Evolutionary conservation across 2,329 filamentous ascomycete species (phyloP), one percentile per base, ranked within the genome.

Genomic region (Didymella glomerata): DNA sequence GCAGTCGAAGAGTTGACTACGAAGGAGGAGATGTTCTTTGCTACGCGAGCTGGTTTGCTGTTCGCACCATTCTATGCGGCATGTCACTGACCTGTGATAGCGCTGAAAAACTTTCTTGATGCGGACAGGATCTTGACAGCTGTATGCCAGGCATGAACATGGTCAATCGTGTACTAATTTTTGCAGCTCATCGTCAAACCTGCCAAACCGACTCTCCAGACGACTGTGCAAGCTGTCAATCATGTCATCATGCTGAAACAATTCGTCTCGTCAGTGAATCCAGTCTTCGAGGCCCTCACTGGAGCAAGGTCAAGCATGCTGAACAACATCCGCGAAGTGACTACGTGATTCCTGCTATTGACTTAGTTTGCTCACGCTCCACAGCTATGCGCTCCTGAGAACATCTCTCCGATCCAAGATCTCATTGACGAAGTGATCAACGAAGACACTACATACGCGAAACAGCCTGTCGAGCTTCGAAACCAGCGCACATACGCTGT

Each of bases 401-500:
- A 87, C 16, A 84, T 90, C 5, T 78, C 81, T 18, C 81, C 83
- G 0, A 84, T 94, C 3, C 80, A 88, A 44, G 78, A 84, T 2
- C 77, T 90, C 1, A 93, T 99, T 50, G 79, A 85, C 44, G 79
- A 82, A 14, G 86, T 86, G 0, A 88, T 99, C 66, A 95, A 98
- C 63, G 85, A 90, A 9, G 91, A 97, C 72, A 91, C 93, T 0
- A 85, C 84, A 0, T 96, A 90, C 66, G 90, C 91, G 58, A 91
- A 85, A 46, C 87, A 89, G 22, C 90, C 95, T 0, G 82, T 98
- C 4, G 94, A 97, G 62, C 82, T 97, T 56, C 86, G 93, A 14
- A 96, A 97, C 61, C 94, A 98, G 73, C 84, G 94, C 63, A 91
- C 90, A 0, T 97, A 96, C 78, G 94, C 94, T 22, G 89, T 98